Conservation (phyloP, 2,329 filamentous ascomycete species). For the Colletotrichum cordylinicola region DNA sequence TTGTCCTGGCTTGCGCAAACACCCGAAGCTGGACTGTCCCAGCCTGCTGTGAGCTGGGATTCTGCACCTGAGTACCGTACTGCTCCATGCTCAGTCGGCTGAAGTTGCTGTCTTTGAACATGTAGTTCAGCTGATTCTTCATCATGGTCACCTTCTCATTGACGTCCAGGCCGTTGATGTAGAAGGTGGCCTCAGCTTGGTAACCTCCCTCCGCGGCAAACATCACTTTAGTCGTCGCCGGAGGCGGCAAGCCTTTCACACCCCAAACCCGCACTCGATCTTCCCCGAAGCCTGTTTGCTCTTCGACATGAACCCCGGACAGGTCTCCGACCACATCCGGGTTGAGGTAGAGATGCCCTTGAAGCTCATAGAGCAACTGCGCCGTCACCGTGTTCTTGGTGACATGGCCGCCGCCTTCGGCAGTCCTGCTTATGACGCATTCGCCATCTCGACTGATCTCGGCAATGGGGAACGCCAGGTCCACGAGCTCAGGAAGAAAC, state of each 20-base stretch:
- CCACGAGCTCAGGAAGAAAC: slow-evolving; percentile 28
- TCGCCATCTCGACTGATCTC: slow-evolving; percentile 51
- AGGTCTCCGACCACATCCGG: slow-evolving; percentile 51
- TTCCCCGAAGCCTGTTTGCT: slow-evolving; percentile 28
- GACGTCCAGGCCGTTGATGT: slow-evolving; percentile 19
- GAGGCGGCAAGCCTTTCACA: slow-evolving; percentile 46
- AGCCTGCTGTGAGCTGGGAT: slow-evolving; percentile 28
- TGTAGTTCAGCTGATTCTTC: slow-evolving; percentile 25
- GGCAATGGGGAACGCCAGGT: slow-evolving; percentile 54
- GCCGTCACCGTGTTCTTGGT: slow-evolving; percentile 41
- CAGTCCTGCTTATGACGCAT: slow-evolving; percentile 44
- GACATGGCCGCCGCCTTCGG: slow-evolving; percentile 38
- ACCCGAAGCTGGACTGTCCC: slow-evolving; percentile 27
- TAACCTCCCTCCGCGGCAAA: slow-evolving; percentile 55
- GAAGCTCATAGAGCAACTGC: slow-evolving; percentile 56
- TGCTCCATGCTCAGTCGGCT: slow-evolving; percentile 38
- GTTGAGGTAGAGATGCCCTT: slow-evolving; percentile 53
- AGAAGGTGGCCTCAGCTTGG: slow-evolving; percentile 40
- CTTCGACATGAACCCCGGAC: slow-evolving; percentile 36
- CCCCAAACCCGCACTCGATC: slow-evolving; percentile 46
- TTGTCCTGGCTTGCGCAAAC: slow-evolving; percentile 31
- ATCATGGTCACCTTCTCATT: slow-evolving; percentile 28
- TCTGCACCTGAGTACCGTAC: slow-evolving; percentile 23
- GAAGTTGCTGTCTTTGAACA: slow-evolving; percentile 35
- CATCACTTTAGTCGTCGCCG: slow-evolving; percentile 57